A percentile compares a stretch with the other conserved stretches of the same genome.
These are phyloP conservation scores for Phytophthora pseudosyringae DNA, from an alignment of 352 stramenopile species.

Conservation along the genomic window DNA sequence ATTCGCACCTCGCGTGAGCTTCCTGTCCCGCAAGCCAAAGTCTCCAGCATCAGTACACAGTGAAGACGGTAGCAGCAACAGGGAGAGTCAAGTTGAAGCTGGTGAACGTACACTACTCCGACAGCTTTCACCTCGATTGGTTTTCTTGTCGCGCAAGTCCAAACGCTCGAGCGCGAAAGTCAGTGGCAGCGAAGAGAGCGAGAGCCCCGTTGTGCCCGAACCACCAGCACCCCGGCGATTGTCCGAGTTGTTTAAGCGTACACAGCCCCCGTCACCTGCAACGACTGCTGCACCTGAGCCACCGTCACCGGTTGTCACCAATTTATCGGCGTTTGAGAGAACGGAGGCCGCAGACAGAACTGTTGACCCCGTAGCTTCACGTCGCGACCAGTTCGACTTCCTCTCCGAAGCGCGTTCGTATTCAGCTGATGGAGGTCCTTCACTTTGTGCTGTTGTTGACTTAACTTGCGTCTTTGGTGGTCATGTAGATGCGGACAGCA, in stretches of 20 bases:
- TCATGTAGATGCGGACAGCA: slow-evolving; percentile 12
- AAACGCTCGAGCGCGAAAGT: slow-evolving; percentile 11
- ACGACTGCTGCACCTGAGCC: not conserved
- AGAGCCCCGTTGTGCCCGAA: slow-evolving; percentile 4
- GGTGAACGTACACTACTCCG: slow-evolving; percentile 7
- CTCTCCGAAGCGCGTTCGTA: slow-evolving; percentile 26
- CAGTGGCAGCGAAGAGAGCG: slow-evolving; percentile 12
- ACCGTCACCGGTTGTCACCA: slow-evolving; percentile 1
- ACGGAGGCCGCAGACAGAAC: slow-evolving; percentile 31
- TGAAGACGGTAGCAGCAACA: not conserved
- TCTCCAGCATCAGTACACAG: not conserved
- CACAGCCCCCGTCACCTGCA: not conserved
- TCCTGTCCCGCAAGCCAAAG: not conserved
- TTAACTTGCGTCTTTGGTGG: slow-evolving; percentile 1
- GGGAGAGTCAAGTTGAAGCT: slow-evolving; percentile 4
- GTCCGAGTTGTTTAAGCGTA: slow-evolving; percentile 33
- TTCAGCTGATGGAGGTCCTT: not conserved
- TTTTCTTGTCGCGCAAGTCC: slow-evolving; percentile 25
- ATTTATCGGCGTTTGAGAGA: not conserved
- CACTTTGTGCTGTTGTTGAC: not conserved
- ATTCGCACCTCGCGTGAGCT: not conserved
- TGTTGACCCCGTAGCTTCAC: slow-evolving; percentile 35
- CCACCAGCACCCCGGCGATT: slow-evolving; percentile 9
- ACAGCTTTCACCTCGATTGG: slow-evolving; percentile 25
- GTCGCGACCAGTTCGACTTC: slow-evolving; percentile 43